These are phyloP conservation scores for Apodospora peruviana DNA, from an alignment of 495 filamentous ascomycete species.

Conservation along the genomic window DNA sequence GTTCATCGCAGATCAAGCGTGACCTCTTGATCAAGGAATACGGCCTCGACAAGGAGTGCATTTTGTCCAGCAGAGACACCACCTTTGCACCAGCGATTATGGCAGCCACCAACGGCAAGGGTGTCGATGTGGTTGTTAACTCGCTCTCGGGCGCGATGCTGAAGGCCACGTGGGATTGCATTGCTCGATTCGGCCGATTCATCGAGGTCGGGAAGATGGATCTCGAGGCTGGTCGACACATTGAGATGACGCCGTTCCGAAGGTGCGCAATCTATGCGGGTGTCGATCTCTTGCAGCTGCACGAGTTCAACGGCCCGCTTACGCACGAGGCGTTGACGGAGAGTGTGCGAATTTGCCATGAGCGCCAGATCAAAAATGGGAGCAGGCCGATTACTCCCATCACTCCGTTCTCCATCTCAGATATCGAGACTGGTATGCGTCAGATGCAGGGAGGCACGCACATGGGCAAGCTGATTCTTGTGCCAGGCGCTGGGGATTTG, in stretches of 20 bases:
- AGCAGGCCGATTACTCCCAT: conserved; percentile 18
- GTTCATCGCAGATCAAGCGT: conserved; percentile 35
- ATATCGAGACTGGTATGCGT: conserved; percentile 30
- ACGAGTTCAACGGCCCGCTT: conserved; percentile 4
- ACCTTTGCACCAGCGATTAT: conserved; percentile 23
- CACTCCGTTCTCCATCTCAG: conserved; percentile 17
- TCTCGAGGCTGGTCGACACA: not conserved
- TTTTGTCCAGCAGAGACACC: conserved; percentile 36
- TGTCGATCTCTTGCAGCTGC: not conserved
- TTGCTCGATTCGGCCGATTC: not conserved
- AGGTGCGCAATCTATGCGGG: not conserved
- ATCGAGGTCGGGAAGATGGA: not conserved
- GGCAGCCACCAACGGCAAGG: not conserved
- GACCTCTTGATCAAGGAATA: conserved; percentile 34
- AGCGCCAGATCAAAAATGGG: conserved; percentile 2
- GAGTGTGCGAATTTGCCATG: conserved; percentile 9
- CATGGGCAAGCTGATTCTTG: conserved; percentile 46
- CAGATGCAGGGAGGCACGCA: conserved; percentile 37
- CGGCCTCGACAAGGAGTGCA: conserved; percentile 41
- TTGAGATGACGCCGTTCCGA: not conserved
- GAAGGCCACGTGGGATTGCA: not conserved
- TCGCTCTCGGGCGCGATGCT: not conserved
- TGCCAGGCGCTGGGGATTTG: not conserved
- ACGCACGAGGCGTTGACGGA: conserved; percentile 2
- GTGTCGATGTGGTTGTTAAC: not conserved